Percentiles rank a stretch among this genome's conserved stretches.
Conservation (phyloP, 2,329 filamentous ascomycete genomes). For the Penicillium sp. region DNA sequence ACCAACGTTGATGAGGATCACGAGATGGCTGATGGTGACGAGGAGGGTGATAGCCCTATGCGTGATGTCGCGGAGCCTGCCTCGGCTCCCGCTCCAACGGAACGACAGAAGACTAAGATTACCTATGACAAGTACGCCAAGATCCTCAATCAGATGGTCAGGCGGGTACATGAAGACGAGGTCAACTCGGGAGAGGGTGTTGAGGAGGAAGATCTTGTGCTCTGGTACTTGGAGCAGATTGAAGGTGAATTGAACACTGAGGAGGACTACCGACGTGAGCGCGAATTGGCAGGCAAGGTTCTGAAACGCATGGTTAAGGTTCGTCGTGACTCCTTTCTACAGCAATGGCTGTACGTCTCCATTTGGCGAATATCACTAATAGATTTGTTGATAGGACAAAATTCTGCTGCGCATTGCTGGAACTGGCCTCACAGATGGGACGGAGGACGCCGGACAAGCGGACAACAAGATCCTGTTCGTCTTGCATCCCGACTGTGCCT, state of each 20-base stretch:
- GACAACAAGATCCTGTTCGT: constrained; percentile 68
- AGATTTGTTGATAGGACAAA: constrained; percentile 48
- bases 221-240: constrained; percentile 90
- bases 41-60: constrained; percentile 53
- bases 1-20: constrained; percentile 49
- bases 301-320: constrained; percentile 96
- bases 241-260: constrained; percentile 77
- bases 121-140: constrained; percentile 92
- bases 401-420: constrained; percentile 64
- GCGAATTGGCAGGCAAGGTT: constrained; percentile 72
- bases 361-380: background rate
- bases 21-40: constrained; percentile 48
- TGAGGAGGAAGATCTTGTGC: constrained; percentile 71
- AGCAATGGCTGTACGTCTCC: background rate
- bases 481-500: constrained; percentile 86
- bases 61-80: constrained; percentile 48
- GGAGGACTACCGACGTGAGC: constrained; percentile 75
- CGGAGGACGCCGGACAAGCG: constrained; percentile 50
- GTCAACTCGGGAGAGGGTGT: constrained; percentile 72
- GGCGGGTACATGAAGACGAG: constrained; percentile 80
- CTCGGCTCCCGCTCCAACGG: constrained; percentile 34
- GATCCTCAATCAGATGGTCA: constrained; percentile 82
- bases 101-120: constrained; percentile 71
- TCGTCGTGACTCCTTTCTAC: background rate
- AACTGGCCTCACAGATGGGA: constrained; percentile 80